Evolutionary conservation across 257 asterid genomes (phyloP), one percentile per base, ranked within the genome.

Genomic region (Plantago major): DNA sequence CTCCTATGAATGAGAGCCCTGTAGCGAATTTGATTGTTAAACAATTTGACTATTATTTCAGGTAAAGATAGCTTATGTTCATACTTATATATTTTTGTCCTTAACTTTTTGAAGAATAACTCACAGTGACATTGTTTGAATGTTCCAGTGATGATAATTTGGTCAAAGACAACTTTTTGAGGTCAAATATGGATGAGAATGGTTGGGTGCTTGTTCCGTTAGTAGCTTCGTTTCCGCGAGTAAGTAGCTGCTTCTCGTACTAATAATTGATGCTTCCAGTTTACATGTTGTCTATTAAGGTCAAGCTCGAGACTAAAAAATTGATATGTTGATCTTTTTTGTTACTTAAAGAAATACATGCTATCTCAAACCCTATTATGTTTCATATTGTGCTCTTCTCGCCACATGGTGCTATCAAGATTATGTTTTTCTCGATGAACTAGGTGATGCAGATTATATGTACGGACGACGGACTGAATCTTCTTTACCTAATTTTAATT

Each of bases 41-140:
- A 11, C 98, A 90, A 72, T 83, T 90, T 59, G 90, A 90, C 68
- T 90, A 82, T 52, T 90, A 85, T 62, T 90, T 90, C 90, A 90
- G 98, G 97, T 88, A 77, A 46, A 37, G 46, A 55, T 62, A 44
- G 0, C 28, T 22, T 22, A 22, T 19, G 59, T 64, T 15, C 12
- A 1, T 50, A 40, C 10, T 58, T 50, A 26, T 52, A 33, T 14
- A 22, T 28, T 49, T 59, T 15, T 19, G 14, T 28, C 14, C 4
- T 55, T 55, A 37, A 43, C 55, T 15, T 59, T 30, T 10, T 22
- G 26, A 22, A 45, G 28, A 13, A 44, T 46, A 62, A 52, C 18
- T 42, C 10, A 13, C n/a, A 16, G 52, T 12, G 38, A 44, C 28
- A 30, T 60, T 64, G 18, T 40, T 30, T 46, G 44, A 73, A 67